phyloP scores from a whole-genome alignment of 2,329 filamentous ascomycete genomes.

The Zasmidium cellare region DNA sequence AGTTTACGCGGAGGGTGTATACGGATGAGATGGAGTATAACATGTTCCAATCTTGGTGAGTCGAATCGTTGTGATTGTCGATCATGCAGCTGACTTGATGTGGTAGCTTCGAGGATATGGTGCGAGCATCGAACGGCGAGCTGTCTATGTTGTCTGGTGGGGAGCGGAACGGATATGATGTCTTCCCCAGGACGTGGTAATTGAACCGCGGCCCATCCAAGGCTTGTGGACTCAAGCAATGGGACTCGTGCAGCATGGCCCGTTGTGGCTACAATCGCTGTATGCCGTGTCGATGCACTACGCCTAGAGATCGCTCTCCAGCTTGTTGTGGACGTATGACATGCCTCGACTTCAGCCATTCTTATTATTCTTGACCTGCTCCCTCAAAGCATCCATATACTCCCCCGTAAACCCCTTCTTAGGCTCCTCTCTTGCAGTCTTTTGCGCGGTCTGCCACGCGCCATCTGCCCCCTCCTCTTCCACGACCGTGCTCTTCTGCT shows the following conservation, averaged over 20 bases:
- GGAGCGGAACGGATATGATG: conserved; percentile 20
- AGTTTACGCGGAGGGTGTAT: conserved; percentile 49
- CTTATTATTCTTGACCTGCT: conserved; percentile 30
- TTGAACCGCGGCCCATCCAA: too few species aligned
- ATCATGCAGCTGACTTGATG: background rate
- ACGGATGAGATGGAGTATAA: conserved; percentile 24
- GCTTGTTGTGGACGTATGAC: too few species aligned
- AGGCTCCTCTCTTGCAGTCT: conserved; percentile 12
- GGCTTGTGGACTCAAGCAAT: too few species aligned
- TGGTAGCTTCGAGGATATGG: conserved; percentile 21
- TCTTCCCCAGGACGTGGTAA: conserved; percentile 19
- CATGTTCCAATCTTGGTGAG: conserved; percentile 23
- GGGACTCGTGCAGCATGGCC: too few species aligned
- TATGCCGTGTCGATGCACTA: too few species aligned
- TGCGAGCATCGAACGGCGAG: conserved; percentile 19
- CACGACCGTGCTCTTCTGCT: conserved; percentile 5
- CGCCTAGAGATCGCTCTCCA: too few species aligned
- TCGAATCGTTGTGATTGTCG: background rate
- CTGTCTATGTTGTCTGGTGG: conserved; percentile 20
- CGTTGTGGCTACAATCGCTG: too few species aligned
- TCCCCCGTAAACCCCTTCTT: conserved; percentile 30
- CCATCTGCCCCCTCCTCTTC: conserved; percentile 24
- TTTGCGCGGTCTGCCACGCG: conserved; percentile 28
- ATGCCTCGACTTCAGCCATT: conserved; percentile 19
- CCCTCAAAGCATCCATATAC: conserved; percentile 31